A percentile compares a stretch with the other conserved stretches of the same genome.
Evolutionary conservation across 2,329 filamentous ascomycete species (phyloP).

Genomic region (Diaporthe sp.): DNA sequence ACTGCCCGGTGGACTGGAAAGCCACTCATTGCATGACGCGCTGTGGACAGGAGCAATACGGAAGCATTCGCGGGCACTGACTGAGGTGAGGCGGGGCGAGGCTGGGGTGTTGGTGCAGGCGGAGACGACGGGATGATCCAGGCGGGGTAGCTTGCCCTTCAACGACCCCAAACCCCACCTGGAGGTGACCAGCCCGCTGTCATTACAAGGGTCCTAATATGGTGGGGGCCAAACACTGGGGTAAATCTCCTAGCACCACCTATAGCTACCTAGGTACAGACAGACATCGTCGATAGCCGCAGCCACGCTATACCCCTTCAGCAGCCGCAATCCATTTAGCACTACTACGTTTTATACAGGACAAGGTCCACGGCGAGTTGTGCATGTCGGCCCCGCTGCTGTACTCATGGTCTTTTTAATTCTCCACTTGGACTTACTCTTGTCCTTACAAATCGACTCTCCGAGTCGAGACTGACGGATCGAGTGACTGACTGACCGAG

Average conservation of each 20-base stretch:
- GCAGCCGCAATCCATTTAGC: constrained; percentile 7
- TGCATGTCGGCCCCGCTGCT: constrained; percentile 18
- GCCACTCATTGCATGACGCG: constrained; percentile 2
- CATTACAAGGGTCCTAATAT: constrained; percentile 10
- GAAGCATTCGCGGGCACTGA: not conserved
- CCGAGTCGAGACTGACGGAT: not conserved
- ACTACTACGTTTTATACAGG: constrained; percentile 13
- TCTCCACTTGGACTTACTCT: not conserved
- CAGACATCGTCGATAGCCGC: constrained; percentile 2
- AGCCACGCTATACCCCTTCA: constrained; percentile 13
- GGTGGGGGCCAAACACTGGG: constrained; percentile 23
- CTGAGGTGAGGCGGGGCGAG: not conserved
- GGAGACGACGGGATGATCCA: constrained; percentile 30
- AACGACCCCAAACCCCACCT: constrained; percentile 14
- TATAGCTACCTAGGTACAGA: not conserved
- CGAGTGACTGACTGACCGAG: not conserved
- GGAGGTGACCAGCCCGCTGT: constrained; percentile 29
- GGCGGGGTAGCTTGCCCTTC: constrained; percentile 34
- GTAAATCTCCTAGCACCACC: constrained; percentile 18
- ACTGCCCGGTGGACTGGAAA: constrained; percentile 11
- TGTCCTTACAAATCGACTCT: not conserved
- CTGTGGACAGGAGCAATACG: not conserved
- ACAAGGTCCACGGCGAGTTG: constrained; percentile 13
- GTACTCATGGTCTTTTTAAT: not conserved
- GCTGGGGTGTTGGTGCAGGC: constrained; percentile 18